These are phyloP conservation scores for Rossbeevera mucosa DNA, from an alignment of 768 basidiomycete genomes.

Conservation along the genomic window DNA sequence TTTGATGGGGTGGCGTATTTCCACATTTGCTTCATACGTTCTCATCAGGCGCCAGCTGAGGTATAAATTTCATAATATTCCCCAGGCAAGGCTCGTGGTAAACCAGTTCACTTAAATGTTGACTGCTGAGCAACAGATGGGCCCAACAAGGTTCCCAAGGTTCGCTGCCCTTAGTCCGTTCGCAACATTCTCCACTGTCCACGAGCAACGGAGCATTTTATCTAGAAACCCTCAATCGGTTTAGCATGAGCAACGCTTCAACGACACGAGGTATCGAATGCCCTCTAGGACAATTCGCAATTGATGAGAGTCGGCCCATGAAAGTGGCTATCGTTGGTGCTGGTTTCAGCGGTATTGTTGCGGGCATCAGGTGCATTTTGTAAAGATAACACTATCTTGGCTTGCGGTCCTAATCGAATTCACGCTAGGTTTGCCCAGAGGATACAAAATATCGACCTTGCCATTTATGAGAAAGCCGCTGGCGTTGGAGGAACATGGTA, in stretches of 20 bases:
- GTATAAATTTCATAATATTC: neutral
- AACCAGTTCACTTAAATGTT: neutral
- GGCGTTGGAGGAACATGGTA: slow-evolving; percentile 63
- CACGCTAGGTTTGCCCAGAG: neutral
- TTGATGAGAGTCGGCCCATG: neutral
- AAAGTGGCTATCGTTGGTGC: neutral
- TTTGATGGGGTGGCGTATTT: slow-evolving; percentile 57
- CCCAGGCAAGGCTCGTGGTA: neutral
- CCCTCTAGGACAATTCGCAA: neutral
- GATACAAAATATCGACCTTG: slow-evolving; percentile 44
- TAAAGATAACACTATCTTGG: neutral
- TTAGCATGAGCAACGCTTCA: neutral
- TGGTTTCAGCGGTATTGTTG: neutral
- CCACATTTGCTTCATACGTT: neutral
- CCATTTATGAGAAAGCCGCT: slow-evolving; percentile 56
- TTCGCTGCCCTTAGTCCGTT: neutral
- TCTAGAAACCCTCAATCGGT: neutral
- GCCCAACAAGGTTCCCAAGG: neutral
- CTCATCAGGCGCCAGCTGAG: neutral
- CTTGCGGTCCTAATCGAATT: neutral
- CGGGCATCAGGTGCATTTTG: too few species aligned
- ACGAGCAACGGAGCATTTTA: neutral
- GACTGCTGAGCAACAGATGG: neutral
- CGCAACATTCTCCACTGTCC: neutral
- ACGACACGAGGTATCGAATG: neutral